Percentiles rank a stretch among this genome's conserved stretches.
Conservation (phyloP, 1,284 basidiomycete genomes). For the Cronartium ribicola region DNA sequence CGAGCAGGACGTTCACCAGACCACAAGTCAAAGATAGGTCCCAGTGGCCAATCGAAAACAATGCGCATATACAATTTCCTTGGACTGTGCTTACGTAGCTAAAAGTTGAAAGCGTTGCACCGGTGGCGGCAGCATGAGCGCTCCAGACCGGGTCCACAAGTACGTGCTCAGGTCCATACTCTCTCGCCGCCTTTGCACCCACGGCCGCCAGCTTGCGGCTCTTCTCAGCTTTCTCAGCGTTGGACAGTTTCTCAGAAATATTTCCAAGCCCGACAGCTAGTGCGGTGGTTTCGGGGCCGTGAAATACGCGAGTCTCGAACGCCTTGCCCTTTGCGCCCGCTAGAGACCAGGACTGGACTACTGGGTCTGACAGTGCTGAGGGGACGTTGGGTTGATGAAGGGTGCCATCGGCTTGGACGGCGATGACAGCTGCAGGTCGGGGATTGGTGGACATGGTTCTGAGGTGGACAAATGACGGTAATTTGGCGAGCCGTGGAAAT, state of each 20-base stretch:
- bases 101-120: constrained; percentile 31
- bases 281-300: constrained; percentile 7
- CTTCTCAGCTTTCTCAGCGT: constrained; percentile 31
- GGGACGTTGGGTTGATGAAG: not conserved
- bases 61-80: not conserved
- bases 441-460: not conserved
- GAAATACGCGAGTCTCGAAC: constrained; percentile 33
- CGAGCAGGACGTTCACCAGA: not conserved
- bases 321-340: constrained; percentile 15
- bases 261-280: constrained; percentile 19
- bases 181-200: constrained; percentile 33
- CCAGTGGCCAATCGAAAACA: not conserved
- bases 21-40: not conserved
- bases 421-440: constrained; percentile 11
- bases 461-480: not conserved
- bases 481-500: too few species aligned
- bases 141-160: constrained; percentile 37
- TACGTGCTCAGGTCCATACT: constrained; percentile 13
- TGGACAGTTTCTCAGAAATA: not conserved
- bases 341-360: constrained; percentile 18
- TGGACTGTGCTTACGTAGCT: constrained; percentile 25
- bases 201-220: constrained; percentile 27
- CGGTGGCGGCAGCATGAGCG: constrained; percentile 39
- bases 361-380: not conserved
- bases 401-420: constrained; percentile 30